Evolutionary conservation across 2,329 filamentous ascomycete genomes (phyloP), one percentile per base, ranked within the genome.

Genomic region (Trichoderma lentiforme): DNA sequence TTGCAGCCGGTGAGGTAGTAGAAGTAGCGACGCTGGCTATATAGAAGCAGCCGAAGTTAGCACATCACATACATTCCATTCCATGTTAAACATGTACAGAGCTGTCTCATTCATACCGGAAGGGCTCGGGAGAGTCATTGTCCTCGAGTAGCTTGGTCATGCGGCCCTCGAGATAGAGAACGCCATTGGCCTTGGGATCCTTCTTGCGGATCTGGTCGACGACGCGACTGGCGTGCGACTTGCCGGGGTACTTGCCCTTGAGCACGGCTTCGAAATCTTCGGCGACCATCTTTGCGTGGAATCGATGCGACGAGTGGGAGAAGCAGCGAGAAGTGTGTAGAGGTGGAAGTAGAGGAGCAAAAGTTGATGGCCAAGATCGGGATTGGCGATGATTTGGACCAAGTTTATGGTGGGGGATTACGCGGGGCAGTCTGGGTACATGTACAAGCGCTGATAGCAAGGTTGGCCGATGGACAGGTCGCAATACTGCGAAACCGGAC

Each of bases 1-100:
- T 90, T 87, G 79, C 86, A 97, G 76, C 96, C 96, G 28, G 93
- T 95, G 58, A 98, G 86, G 82, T 99, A 99, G 88, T 93, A 98
- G 84, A 99, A 99, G 81, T 90, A 93, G 70, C 96, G 91, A 74
- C 95, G 93, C 83, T 98, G 95, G 75, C 93, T 94, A 76, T 26
- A 64, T 26, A 62, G 11, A 30, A 36, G 12, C 1, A 39, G 69
- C 70, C n/a, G 4, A 11, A 4, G 65, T 68, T 34, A 66, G 70
- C 7, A 43, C 39, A 43, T 4, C 24, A 4, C 15, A 36, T 34
- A 51, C 18, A 28, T 26, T 15, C 34, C n/a, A 6, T 4, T 15
- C 21, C 21, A 21, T 21, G 12, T 30, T 4, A 15, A 28, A 6
- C 53, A 58, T 58, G 7, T 0, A 43, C 15, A 4, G 1, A 6